Conservation (phyloP, 176 grass and related monocot genomes). For the Chrysopogon serrulatus region DNA sequence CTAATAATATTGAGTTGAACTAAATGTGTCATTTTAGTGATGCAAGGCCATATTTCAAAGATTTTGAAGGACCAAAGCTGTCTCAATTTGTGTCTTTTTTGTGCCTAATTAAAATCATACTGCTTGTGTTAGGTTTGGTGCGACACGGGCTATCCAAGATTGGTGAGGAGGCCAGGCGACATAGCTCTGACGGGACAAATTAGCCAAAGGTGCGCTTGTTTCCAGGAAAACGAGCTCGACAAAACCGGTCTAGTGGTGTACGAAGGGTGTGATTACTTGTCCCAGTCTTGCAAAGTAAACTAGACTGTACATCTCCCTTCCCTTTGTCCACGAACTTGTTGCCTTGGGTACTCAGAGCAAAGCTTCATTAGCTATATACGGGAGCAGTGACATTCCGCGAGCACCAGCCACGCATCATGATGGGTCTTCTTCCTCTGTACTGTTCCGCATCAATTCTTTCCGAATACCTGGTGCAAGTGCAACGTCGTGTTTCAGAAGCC, state of each 20-base stretch:
- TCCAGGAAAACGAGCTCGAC: conserved; percentile 66
- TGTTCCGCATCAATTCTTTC: not conserved
- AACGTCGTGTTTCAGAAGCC: conserved; percentile 14
- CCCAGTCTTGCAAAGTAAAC: conserved; percentile 62
- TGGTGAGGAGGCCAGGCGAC: conserved; percentile 66
- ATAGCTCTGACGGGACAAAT: conserved; percentile 86
- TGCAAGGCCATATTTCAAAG: not conserved
- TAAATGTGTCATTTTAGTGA: not conserved
- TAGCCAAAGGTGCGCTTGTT: conserved; percentile 81
- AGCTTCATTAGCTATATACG: not conserved
- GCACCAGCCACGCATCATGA: conserved; percentile 1
- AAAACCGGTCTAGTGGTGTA: conserved; percentile 60
- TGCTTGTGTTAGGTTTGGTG: conserved; percentile 78
- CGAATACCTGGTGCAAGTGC: not conserved
- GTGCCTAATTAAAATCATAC: not conserved
- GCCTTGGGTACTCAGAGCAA: not conserved
- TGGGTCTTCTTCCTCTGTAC: not conserved
- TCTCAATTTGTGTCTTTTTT: not conserved
- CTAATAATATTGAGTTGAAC: not conserved
- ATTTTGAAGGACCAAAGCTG: not conserved
- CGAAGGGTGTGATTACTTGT: conserved; percentile 61
- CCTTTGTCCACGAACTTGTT: not conserved
- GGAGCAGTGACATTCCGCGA: not conserved
- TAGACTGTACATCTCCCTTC: not conserved
- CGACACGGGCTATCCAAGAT: conserved; percentile 72